phyloP scores from a whole-genome alignment of 495 filamentous ascomycete genomes.

The Xylaria bambusicola region DNA sequence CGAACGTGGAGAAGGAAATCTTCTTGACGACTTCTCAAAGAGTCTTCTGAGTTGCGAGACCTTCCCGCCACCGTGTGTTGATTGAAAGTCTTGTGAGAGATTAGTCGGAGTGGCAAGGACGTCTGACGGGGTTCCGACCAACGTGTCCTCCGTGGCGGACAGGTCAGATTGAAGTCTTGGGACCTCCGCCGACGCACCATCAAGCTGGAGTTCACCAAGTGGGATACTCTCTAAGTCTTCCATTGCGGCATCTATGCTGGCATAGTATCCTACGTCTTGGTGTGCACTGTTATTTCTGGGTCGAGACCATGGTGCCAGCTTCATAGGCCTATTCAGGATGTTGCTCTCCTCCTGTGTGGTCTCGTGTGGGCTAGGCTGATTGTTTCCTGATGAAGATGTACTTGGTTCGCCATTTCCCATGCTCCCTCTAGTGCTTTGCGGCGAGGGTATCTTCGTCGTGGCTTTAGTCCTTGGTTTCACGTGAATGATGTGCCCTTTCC shows the following conservation, averaged over 20 bases:
- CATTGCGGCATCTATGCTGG: not conserved
- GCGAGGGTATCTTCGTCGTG: not conserved
- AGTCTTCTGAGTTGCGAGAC: conserved; percentile 33
- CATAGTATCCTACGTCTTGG: not conserved
- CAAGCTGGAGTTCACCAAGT: not conserved
- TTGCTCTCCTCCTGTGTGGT: not conserved
- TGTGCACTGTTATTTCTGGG: not conserved
- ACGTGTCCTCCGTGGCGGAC: not conserved
- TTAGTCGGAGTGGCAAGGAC: not conserved
- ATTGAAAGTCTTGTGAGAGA: not conserved
- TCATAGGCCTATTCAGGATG: not conserved
- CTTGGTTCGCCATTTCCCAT: not conserved
- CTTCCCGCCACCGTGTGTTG: conserved; percentile 12
- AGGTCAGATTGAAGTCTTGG: not conserved
- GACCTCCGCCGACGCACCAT: not conserved
- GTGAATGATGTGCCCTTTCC: conserved; percentile 1
- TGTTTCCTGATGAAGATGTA: not conserved
- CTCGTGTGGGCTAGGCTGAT: not conserved
- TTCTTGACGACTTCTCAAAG: conserved; percentile 30
- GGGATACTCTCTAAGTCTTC: not conserved
- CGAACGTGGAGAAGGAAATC: conserved; percentile 18
- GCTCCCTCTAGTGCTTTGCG: not conserved
- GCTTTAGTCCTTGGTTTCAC: conserved; percentile 2
- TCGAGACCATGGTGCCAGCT: not conserved
- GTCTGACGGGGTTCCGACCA: not conserved